phyloP scores from a whole-genome alignment of 176 grass and related monocot genomes.

The Zoysia pacifica region DNA sequence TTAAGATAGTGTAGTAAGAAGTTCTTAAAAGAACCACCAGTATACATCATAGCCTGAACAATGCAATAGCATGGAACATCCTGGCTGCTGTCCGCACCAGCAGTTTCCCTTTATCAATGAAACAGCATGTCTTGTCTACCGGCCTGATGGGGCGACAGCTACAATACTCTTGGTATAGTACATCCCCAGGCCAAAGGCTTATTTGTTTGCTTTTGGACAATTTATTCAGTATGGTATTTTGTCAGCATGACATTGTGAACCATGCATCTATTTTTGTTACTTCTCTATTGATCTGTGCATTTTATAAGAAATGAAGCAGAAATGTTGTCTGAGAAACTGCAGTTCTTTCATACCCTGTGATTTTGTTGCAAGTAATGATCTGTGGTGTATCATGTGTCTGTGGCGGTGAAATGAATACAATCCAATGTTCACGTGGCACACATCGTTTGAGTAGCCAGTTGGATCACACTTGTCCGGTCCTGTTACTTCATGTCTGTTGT shows the following conservation, averaged over 20 bases:
- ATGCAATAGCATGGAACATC: background rate
- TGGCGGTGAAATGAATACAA: too few relatives aligned
- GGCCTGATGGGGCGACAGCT: background rate
- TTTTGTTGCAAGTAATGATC: too few relatives aligned
- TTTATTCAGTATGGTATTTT: background rate
- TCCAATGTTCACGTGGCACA: too few relatives aligned
- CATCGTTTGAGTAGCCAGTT: too few relatives aligned
- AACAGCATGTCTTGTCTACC: background rate
- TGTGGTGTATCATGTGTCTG: too few relatives aligned
- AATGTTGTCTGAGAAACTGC: too few relatives aligned
- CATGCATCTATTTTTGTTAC: background rate
- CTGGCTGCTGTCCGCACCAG: background rate
- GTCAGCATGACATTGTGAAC: background rate
- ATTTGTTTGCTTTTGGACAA: background rate
- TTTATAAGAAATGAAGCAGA: too few relatives aligned
- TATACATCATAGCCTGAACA: conserved; percentile 5
- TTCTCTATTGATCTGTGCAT: too few relatives aligned
- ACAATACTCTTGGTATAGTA: background rate
- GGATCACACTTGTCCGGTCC: too few relatives aligned
- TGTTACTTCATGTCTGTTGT: too few relatives aligned
- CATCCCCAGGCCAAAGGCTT: background rate
- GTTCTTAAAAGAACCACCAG: background rate
- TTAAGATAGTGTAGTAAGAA: background rate
- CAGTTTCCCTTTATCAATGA: background rate
- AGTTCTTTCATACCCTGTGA: too few relatives aligned